Evolutionary conservation across 2,329 filamentous ascomycete species (phyloP).

Genomic region (Ceratocystis variospora): DNA sequence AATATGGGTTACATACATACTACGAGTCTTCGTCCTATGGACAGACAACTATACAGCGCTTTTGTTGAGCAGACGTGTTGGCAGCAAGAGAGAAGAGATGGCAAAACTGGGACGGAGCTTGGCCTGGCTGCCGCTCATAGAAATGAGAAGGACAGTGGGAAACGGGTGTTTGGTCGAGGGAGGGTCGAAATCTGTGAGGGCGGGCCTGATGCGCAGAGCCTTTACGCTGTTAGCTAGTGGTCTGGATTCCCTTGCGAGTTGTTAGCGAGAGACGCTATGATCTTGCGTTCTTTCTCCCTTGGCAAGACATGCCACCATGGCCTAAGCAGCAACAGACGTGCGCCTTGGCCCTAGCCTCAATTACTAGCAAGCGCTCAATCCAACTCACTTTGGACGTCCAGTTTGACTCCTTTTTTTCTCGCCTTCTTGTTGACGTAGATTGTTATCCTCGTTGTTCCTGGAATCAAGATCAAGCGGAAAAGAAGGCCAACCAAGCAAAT

Average conservation of each 20-base stretch:
- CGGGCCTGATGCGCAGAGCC: background rate
- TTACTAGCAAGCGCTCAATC: too few relatives aligned
- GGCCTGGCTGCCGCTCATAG: background rate
- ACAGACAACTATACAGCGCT: too few relatives aligned
- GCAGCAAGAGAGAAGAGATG: background rate
- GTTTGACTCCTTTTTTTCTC: background rate
- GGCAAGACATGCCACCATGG: background rate
- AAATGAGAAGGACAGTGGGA: background rate
- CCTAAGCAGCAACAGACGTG: too few relatives aligned
- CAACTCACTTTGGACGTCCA: too few relatives aligned
- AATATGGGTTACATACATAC: background rate
- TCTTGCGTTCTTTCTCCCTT: background rate
- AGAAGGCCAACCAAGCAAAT: background rate
- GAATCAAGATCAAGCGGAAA: background rate
- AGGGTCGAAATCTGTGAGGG: background rate
- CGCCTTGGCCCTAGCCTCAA: too few relatives aligned
- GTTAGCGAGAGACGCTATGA: background rate
- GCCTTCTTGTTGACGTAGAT: background rate
- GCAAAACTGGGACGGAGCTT: background rate
- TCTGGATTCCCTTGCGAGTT: background rate
- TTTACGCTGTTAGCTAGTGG: background rate
- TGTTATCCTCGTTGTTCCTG: background rate
- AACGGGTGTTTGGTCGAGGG: too few relatives aligned
- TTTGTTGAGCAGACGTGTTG: too few relatives aligned
- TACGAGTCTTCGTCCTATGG: background rate